A percentile compares a stretch with the other conserved stretches of the same genome.
Conservation (phyloP, 1,284 basidiomycete species). For the Pholiota adiposa region DNA sequence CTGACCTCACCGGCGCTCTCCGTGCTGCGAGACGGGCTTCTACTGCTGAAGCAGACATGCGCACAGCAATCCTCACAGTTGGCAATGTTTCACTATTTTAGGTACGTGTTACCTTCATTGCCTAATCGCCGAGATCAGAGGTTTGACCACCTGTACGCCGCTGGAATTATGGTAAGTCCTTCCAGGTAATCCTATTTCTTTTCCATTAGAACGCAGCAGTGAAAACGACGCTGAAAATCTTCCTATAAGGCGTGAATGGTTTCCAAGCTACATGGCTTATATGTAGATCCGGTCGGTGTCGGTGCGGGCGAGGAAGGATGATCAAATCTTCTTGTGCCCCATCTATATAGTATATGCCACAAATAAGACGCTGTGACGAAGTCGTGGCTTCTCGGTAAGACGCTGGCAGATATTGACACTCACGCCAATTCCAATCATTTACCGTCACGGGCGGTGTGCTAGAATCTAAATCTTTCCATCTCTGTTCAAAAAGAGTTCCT, state of each 20-base stretch:
- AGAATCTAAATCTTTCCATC: not conserved
- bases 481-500: not conserved
- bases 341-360: not conserved
- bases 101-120: not conserved
- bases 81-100: not conserved
- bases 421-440: slow-evolving; percentile 7
- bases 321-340: slow-evolving; percentile 9
- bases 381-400: not conserved
- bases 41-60: slow-evolving; percentile 6
- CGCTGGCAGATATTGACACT: not conserved
- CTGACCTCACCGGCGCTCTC: slow-evolving; percentile 10
- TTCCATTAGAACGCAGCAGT: not conserved
- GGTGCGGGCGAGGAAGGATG: slow-evolving; percentile 1
- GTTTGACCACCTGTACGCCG: not conserved
- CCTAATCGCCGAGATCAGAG: slow-evolving; percentile 9
- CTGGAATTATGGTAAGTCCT: not conserved
- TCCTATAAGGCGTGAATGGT: not conserved
- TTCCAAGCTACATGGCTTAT: slow-evolving; percentile 4
- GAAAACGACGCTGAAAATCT: not conserved
- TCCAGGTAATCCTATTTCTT: not conserved
- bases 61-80: not conserved
- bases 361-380: slow-evolving; percentile 7
- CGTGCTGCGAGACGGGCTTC: slow-evolving; percentile 1
- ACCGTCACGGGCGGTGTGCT: not conserved
- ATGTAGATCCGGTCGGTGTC: not conserved